A percentile compares a stretch with the other conserved stretches of the same genome.
phyloP scores from a whole-genome alignment of 2,329 filamentous ascomycete genomes.

The Fusarium siculi region DNA sequence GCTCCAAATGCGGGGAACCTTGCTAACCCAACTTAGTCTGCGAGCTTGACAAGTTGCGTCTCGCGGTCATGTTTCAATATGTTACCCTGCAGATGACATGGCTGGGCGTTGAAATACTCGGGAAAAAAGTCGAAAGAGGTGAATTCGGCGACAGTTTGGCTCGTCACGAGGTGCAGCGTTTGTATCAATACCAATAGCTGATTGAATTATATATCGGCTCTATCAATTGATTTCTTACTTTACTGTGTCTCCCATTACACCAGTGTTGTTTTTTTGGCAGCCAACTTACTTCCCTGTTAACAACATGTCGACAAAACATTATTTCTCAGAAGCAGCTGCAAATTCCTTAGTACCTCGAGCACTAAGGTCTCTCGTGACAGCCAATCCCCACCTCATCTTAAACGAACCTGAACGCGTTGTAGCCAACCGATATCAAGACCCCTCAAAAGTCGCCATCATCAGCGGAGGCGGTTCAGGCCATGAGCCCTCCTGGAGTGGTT shows the following conservation, averaged over 20 bases:
- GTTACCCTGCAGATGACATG: background rate
- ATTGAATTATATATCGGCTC: background rate
- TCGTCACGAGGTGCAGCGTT: background rate
- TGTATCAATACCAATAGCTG: rapidly evolving
- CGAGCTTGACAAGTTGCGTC: background rate
- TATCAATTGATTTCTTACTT: background rate
- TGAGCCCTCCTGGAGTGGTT: background rate
- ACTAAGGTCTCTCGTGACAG: background rate
- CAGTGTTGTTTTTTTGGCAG: rapidly evolving
- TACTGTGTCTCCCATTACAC: background rate
- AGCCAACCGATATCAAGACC: background rate
- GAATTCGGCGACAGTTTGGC: rapidly evolving
- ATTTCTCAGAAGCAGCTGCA: background rate
- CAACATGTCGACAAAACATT: background rate
- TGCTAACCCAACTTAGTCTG: background rate
- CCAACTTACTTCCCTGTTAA: rapidly evolving
- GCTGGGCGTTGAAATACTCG: background rate
- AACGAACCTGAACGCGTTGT: background rate
- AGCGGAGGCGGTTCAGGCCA: background rate
- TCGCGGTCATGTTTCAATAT: background rate
- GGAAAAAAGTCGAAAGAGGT: background rate
- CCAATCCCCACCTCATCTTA: background rate
- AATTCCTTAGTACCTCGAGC: background rate
- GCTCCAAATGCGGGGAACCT: background rate
- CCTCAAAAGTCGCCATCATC: background rate